Conservation (phyloP, 2,329 filamentous ascomycete genomes). For the Ophiostoma sp. region DNA sequence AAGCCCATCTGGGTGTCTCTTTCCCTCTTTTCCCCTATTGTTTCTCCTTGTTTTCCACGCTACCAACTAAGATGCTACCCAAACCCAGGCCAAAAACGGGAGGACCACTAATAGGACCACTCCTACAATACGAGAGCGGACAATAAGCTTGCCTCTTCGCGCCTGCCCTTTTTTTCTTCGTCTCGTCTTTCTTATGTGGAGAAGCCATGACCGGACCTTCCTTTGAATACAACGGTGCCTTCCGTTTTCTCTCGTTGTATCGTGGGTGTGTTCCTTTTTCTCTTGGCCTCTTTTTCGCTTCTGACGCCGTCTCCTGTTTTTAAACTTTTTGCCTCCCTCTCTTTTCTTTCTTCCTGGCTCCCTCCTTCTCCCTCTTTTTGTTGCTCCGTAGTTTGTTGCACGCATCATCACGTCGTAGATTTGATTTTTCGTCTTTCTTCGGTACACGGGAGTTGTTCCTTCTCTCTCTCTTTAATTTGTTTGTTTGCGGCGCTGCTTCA, state of each 20-base stretch:
- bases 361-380: neutral
- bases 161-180: neutral
- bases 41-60: constrained; percentile 1
- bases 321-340: neutral
- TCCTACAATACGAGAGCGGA: neutral
- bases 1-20: neutral
- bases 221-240: neutral
- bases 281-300: constrained; percentile 1
- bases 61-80: neutral
- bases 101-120: neutral
- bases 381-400: constrained; percentile 10
- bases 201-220: neutral
- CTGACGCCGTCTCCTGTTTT: constrained; percentile 2
- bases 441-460: neutral
- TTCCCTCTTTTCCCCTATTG: constrained; percentile 6
- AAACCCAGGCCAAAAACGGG: neutral
- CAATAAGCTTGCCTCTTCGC: constrained; percentile 3
- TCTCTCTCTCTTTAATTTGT: neutral
- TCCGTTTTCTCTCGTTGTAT: neutral
- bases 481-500: neutral
- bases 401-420: neutral
- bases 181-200: neutral
- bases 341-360: neutral
- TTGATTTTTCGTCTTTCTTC: neutral
- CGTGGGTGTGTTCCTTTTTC: neutral